phyloP scores from a whole-genome alignment of 2,329 filamentous ascomycete genomes.

The Colletotrichum sp. region DNA sequence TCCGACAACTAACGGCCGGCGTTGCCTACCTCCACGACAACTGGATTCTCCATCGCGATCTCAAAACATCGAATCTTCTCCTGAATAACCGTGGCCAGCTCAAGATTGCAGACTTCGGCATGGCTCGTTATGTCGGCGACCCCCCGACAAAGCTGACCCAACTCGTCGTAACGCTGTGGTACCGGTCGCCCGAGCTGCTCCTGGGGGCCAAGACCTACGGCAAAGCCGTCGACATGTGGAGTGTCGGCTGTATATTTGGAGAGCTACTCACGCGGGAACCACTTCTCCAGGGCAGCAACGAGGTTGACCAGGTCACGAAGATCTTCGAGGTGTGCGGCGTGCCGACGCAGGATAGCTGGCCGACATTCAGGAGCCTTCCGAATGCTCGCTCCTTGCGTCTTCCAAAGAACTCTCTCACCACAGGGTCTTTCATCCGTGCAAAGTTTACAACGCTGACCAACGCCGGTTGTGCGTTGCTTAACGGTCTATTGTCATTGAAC shows the following conservation, averaged over 20 bases:
- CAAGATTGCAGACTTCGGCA: conserved; percentile 97
- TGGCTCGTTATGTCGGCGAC: conserved; percentile 88
- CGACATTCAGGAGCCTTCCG: conserved; percentile 82
- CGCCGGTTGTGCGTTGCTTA: conserved; percentile 74
- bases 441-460: conserved; percentile 83
- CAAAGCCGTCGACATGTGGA: conserved; percentile 89
- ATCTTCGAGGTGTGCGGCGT: conserved; percentile 92
- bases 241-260: conserved; percentile 92
- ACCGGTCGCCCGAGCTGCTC: conserved; percentile 88
- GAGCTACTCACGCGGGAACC: conserved; percentile 87
- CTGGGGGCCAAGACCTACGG: conserved; percentile 81
- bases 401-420: conserved; percentile 49
- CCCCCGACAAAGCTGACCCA: conserved; percentile 83
- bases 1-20: conserved; percentile 81
- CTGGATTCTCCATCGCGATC: conserved; percentile 92
- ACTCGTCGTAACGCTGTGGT: conserved; percentile 97
- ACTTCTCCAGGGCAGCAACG: conserved; percentile 85
- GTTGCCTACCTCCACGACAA: conserved; percentile 85
- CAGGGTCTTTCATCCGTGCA: conserved; percentile 67
- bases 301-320: conserved; percentile 86
- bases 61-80: conserved; percentile 92
- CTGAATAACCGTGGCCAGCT: conserved; percentile 94
- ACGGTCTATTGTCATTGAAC: conserved; percentile 74
- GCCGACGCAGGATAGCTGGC: conserved; percentile 84
- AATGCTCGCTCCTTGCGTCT: conserved; percentile 83